A percentile compares a stretch with the other conserved stretches of the same genome.
These are phyloP conservation scores for Tylopilus sp. DNA, from an alignment of 768 basidiomycete genomes.

Conservation along the genomic window DNA sequence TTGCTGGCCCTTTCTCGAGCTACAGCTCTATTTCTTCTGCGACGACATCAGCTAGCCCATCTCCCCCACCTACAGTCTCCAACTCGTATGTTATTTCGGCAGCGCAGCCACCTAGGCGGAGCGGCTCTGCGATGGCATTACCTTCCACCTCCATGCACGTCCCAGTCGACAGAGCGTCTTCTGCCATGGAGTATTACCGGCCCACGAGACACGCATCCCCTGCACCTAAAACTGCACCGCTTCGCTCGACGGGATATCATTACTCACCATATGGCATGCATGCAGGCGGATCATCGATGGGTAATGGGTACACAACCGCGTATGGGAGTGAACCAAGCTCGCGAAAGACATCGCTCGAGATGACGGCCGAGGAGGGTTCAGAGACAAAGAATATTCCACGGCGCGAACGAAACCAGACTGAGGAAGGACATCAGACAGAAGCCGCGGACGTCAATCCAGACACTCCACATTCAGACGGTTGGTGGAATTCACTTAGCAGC, in stretches of 20 bases:
- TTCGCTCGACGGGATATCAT: slow-evolving; percentile 36
- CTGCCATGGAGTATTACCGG: slow-evolving; percentile 72
- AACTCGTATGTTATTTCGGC: slow-evolving; percentile 35
- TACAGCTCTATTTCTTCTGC: slow-evolving; percentile 89
- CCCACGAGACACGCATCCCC: slow-evolving; percentile 49
- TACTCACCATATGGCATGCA: slow-evolving; percentile 30
- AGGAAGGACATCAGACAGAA: slow-evolving; percentile 3
- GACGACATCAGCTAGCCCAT: slow-evolving; percentile 69
- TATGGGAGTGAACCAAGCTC: slow-evolving; percentile 32
- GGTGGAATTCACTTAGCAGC: slow-evolving; percentile 60
- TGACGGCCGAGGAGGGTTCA: slow-evolving; percentile 26
- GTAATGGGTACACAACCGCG: slow-evolving; percentile 37
- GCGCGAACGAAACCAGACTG: slow-evolving; percentile 4
- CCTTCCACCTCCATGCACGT: slow-evolving; percentile 45
- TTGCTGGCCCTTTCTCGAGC: slow-evolving; percentile 84
- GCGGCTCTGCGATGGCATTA: slow-evolving; percentile 66
- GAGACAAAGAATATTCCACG: slow-evolving; percentile 6
- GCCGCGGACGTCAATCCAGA: slow-evolving; percentile 32
- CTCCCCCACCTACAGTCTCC: slow-evolving; percentile 60
- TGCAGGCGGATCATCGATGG: slow-evolving; percentile 23
- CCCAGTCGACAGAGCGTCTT: slow-evolving; percentile 69
- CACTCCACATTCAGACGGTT: slow-evolving; percentile 41
- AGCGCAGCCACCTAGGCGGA: slow-evolving; percentile 49
- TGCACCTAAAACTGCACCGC: slow-evolving; percentile 51
- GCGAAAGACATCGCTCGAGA: slow-evolving; percentile 30